Evolutionary conservation across 169 alveolate species (phyloP).

Genomic region (Plasmodium falciparum): DNA sequence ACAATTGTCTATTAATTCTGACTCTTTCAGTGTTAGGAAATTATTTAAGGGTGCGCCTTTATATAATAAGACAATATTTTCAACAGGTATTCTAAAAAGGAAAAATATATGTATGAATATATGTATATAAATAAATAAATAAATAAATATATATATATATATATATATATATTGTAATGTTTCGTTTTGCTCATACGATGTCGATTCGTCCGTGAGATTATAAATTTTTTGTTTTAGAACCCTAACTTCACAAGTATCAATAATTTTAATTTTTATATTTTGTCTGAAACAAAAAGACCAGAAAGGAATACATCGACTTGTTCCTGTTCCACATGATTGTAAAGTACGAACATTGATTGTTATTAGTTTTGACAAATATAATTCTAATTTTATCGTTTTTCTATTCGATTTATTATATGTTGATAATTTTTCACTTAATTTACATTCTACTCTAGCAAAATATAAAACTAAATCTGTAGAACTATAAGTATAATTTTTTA

Average conservation of each 20-base stretch:
- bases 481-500: constrained; percentile 50
- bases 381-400: constrained; percentile 46
- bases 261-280: constrained; percentile 36
- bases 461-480: constrained; percentile 36
- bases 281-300: constrained; percentile 72
- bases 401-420: constrained; percentile 64
- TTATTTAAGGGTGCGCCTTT: constrained; percentile 70
- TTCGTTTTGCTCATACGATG: constrained; percentile 28
- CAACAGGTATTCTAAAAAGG: constrained; percentile 46
- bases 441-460: constrained; percentile 73
- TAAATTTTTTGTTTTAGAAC: constrained; percentile 44
- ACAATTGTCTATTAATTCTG: constrained; percentile 47
- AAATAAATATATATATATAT: not conserved
- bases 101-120: not conserved
- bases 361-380: constrained; percentile 37
- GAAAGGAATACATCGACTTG: constrained; percentile 57
- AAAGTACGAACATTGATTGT: constrained; percentile 58
- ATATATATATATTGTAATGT: not conserved
- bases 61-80: constrained; percentile 38
- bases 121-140: not conserved
- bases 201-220: constrained; percentile 31
- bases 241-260: constrained; percentile 67
- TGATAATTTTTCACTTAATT: constrained; percentile 38
- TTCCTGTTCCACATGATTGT: constrained; percentile 74
- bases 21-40: constrained; percentile 56